phyloP scores from a whole-genome alignment of 305 asterid genomes.

The Fraxinus ornus region DNA sequence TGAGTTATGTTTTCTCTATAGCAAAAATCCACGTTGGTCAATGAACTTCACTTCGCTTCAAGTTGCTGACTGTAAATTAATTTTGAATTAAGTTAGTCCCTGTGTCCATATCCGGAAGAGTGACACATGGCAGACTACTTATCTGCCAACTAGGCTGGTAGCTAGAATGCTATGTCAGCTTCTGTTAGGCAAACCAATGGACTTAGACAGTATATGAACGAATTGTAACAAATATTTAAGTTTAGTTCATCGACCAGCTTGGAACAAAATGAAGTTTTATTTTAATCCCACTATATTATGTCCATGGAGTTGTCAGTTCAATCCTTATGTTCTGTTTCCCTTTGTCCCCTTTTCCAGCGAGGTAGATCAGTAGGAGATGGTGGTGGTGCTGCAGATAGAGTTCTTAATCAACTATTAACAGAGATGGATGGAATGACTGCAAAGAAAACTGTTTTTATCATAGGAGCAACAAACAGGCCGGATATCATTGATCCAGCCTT shows the following conservation, averaged over 20 bases:
- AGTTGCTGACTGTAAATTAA: neutral
- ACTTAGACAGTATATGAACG: neutral
- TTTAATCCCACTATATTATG: neutral
- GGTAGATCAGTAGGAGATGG: slow-evolving; percentile 48
- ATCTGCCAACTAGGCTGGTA: neutral
- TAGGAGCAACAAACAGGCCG: slow-evolving; percentile 52
- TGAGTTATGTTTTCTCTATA: neutral
- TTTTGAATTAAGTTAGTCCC: neutral
- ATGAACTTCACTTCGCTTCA: neutral
- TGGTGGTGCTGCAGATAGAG: slow-evolving; percentile 54
- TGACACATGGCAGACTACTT: neutral
- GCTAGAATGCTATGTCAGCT: neutral
- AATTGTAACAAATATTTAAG: neutral
- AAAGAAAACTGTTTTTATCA: slow-evolving; percentile 45
- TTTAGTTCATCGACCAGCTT: neutral
- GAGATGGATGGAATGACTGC: slow-evolving; percentile 57
- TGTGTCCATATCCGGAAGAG: neutral
- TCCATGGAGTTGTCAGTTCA: neutral
- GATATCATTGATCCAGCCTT: slow-evolving; percentile 50
- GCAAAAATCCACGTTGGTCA: neutral
- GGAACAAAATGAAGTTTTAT: neutral
- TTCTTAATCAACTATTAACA: slow-evolving; percentile 44
- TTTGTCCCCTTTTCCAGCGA: slow-evolving; percentile 25
- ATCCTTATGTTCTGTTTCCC: neutral
- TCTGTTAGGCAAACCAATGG: neutral